Percentiles rank a stretch among this genome's conserved stretches.
phyloP scores from a whole-genome alignment of 805 yeast species.

The Torulaspora delbrueckii region DNA sequence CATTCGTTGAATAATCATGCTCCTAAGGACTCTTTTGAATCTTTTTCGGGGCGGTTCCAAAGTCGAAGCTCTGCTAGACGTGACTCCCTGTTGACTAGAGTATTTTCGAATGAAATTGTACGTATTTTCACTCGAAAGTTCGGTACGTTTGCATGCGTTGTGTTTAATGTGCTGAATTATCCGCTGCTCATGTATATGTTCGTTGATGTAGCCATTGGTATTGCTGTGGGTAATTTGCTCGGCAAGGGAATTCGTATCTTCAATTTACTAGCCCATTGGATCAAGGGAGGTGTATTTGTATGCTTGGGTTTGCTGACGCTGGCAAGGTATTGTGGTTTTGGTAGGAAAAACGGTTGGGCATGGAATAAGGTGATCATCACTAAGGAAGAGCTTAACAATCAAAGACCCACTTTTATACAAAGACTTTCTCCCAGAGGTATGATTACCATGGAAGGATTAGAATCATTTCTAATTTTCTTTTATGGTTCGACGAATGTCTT shows the following conservation, averaged over 20 bases:
- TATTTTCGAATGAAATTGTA: constrained; percentile 34
- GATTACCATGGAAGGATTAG: constrained; percentile 81
- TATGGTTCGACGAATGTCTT: constrained; percentile 89
- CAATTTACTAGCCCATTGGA: constrained; percentile 88
- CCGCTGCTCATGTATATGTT: constrained; percentile 59
- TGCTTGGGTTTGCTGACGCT: constrained; percentile 71
- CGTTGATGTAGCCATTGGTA: constrained; percentile 49
- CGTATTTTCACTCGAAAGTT: constrained; percentile 24
- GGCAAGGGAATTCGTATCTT: constrained; percentile 67
- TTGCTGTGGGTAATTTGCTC: constrained; percentile 60
- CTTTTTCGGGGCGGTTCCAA: constrained; percentile 10
- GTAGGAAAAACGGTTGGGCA: constrained; percentile 73
- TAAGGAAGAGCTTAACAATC: constrained; percentile 1
- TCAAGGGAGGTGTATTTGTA: constrained; percentile 90
- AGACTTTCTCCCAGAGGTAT: constrained; percentile 39
- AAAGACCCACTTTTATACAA: constrained; percentile 21
- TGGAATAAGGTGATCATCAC: constrained; percentile 61
- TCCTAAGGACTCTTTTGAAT: constrained; percentile 14
- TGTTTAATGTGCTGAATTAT: constrained; percentile 54
- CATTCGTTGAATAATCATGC: constrained; percentile 1
- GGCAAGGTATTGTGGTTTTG: constrained; percentile 83
- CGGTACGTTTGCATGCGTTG: constrained; percentile 26
- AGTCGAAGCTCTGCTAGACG: constrained; percentile 23
- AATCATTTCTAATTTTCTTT: constrained; percentile 71
- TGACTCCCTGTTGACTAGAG: constrained; percentile 34